Evolutionary conservation across 1,284 basidiomycete species (phyloP), one percentile per base, ranked within the genome.

Genomic region (Apiotrichum brassicae): DNA sequence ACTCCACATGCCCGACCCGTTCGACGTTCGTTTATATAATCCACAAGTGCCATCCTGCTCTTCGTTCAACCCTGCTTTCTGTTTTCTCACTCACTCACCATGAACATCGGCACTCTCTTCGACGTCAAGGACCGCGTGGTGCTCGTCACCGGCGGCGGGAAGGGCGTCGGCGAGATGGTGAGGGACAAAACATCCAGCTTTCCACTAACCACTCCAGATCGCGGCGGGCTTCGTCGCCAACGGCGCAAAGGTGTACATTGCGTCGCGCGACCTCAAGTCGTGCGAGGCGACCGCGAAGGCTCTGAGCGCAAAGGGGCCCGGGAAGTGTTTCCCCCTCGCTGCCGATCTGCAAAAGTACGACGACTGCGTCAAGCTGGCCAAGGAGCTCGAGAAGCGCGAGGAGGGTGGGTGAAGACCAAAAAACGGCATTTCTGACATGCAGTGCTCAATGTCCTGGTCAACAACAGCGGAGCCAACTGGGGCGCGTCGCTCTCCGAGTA

Each of bases 391-490:
- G 39, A 70, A 73, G 49, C 71, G 72, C 60, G 84, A 85, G 70
- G 73, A 75, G 44, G 60, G 72, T 73, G 48, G 44, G 66, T 62
- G 14, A 14, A 9, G 14, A 14, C 39, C 28, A 7, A n/a, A 20
- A n/a, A 28, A 13, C 12, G 13, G 20, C 32, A 6, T 3, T 16
- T 23, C 12, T 18, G 6, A 4, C 3, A 4, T 4, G 25, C 45
- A 51, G 57, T 48, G 19, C 54, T 62, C 24, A 48, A 59, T 42
- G 35, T 57, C 20, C 60, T 58, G 37, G 56, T 59, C 32, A 63
- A 86, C 70, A 85, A 85, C 55, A 82, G 82, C 2, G 84, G 83
- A 3, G 81, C 79, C 18, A 78, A 79, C 14, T 84, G 83, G 83
- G 81, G 79, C 19, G 79, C 77, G 12, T 56, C 73, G 13, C 70